phyloP scores from a whole-genome alignment of 2,329 filamentous ascomycete genomes.

The Penicillium psychrosexuale region DNA sequence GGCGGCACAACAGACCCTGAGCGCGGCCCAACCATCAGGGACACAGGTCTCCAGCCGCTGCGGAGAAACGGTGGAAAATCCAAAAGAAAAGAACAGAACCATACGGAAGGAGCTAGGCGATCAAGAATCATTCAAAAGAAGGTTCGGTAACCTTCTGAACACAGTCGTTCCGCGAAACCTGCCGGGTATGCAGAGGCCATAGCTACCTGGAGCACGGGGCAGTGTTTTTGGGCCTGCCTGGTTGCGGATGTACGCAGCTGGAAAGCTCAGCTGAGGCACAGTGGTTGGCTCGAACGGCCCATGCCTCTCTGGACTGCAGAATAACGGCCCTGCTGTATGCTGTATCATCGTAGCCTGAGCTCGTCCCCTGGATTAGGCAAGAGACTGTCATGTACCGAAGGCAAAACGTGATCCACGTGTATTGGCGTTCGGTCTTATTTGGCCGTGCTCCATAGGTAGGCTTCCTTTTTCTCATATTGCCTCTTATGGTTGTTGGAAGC shows the following conservation, averaged over 20 bases:
- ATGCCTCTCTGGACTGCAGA: slow-evolving; percentile 8
- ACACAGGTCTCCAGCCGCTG: slow-evolving; percentile 13
- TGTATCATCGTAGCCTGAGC: slow-evolving; percentile 13
- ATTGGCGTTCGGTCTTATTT: slow-evolving; percentile 11
- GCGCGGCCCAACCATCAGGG: slow-evolving; percentile 17
- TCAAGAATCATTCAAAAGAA: slow-evolving; percentile 10
- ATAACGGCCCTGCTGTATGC: slow-evolving; percentile 16
- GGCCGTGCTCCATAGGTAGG: background rate
- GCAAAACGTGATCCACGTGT: slow-evolving; percentile 20
- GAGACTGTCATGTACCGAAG: slow-evolving; percentile 9
- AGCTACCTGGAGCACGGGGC: slow-evolving; percentile 7
- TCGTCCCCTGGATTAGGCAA: slow-evolving; percentile 13
- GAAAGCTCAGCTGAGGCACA: slow-evolving; percentile 6
- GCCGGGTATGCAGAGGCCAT: slow-evolving; percentile 8
- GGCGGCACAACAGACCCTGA: slow-evolving; percentile 12
- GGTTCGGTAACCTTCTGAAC: slow-evolving; percentile 16
- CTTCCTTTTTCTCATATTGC: slow-evolving; percentile 4
- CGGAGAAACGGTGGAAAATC: slow-evolving; percentile 5
- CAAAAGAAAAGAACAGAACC: background rate
- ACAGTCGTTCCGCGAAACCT: background rate
- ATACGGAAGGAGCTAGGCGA: slow-evolving; percentile 11
- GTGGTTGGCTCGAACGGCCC: slow-evolving; percentile 16
- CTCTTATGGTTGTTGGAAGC: slow-evolving; percentile 8
- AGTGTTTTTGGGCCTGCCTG: slow-evolving; percentile 14
- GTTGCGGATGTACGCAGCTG: slow-evolving; percentile 18